Base-by-base conservation (phyloP, 768 basidiomycete species). In the Favolaschia claudopus region DNA sequence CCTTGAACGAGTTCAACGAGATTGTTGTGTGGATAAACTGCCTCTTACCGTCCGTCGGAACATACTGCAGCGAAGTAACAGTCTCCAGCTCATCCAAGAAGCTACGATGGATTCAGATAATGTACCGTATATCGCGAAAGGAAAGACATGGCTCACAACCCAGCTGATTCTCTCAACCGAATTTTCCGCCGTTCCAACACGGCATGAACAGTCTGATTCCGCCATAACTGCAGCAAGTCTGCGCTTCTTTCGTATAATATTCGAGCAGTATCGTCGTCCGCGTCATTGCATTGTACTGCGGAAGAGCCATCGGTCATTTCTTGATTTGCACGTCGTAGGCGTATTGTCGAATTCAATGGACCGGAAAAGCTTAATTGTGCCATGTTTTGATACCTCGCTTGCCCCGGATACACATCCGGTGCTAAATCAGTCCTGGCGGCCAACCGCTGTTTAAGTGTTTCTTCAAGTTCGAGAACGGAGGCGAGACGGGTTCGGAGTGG, bases 401-500 rank as follows among this genome's bases (percentile, higher is more conserved):
- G 8, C 12, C 15, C 15, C 9, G 39, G 9, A 9, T 14, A 10
- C 10, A 19, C 12, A 72, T 74, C 61, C 62, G 22, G 79, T 78
- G 37, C 77, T 79, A 29, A 74, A 72, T n/a, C n/a, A n/a, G n/a
- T n/a, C n/a, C n/a, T n/a, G 28, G 85, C 86, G 3, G 83, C 81
- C 32, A 93, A 76, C 62, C 79, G 86, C 22, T 83, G 84, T 51
- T 88, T 72, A 32, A 93, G 79, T 3, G 78, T 76, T 49, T 86
- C 84, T 69, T 93, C 91, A 10, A 92, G 82, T 60, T 87, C 85
- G 22, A 82, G 81, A 14, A 93, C 82, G 3, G 91, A 89, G 5
- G 82, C 77, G 25, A 93, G 82, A 5, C 88, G 85, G 81, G 87
- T 83, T 60, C 83, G 84, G 55, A 93, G 79, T 56, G 82, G 85